phyloP scores from a whole-genome alignment of 768 basidiomycete genomes.

The Suillus discolor region DNA sequence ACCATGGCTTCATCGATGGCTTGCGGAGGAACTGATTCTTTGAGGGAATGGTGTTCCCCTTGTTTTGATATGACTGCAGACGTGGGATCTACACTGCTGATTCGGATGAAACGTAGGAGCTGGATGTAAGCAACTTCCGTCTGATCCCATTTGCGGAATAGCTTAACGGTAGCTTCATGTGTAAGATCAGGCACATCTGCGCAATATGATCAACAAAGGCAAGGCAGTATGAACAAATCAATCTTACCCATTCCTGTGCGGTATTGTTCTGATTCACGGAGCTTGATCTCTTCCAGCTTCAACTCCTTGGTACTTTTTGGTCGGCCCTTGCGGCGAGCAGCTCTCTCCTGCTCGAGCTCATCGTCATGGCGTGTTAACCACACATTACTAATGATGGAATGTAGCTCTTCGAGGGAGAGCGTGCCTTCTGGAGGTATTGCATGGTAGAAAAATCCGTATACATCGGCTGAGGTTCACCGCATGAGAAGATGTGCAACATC shows the following conservation, averaged over 20 bases:
- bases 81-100: slow-evolving; percentile 58
- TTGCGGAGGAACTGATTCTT: slow-evolving; percentile 5
- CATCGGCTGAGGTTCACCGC: slow-evolving; percentile 48
- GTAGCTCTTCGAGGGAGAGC: slow-evolving; percentile 66
- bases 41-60: slow-evolving; percentile 55
- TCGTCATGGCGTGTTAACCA: slow-evolving; percentile 77
- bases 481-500: slow-evolving; percentile 6
- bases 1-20: slow-evolving; percentile 29
- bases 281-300: slow-evolving; percentile 70
- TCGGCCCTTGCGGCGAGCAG: slow-evolving; percentile 68
- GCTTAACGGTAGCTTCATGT: slow-evolving; percentile 62
- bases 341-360: slow-evolving; percentile 62
- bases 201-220: slow-evolving; percentile 9
- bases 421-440: slow-evolving; percentile 61
- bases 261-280: slow-evolving; percentile 71
- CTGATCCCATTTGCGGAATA: slow-evolving; percentile 81
- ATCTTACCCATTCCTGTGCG: slow-evolving; percentile 77
- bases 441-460: slow-evolving; percentile 77
- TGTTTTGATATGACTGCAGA: slow-evolving; percentile 54
- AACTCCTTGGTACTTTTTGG: slow-evolving; percentile 71
- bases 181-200: slow-evolving; percentile 83
- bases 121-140: slow-evolving; percentile 71
- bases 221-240: slow-evolving; percentile 4
- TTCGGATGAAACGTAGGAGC: slow-evolving; percentile 74
- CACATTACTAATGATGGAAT: slow-evolving; percentile 60